Evolutionary conservation across 768 basidiomycete genomes (phyloP), one percentile per base, ranked within the genome.

Genomic region (Inosperma sp.): DNA sequence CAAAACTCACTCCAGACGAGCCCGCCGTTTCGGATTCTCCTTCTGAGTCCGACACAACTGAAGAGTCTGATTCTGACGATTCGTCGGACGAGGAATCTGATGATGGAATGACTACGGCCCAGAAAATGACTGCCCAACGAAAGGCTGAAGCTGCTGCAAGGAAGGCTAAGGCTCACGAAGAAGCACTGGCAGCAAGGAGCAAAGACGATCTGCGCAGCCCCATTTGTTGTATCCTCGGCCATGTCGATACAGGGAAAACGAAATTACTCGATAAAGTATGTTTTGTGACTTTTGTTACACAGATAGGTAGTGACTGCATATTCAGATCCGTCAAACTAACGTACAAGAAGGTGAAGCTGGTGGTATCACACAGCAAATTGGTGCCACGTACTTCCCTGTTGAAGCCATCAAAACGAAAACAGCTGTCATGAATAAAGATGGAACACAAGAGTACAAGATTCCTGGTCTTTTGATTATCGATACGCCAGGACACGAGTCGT

Each of bases 261-360:
- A 97, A 96, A 69, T 74, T 99, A 31, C 70, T 99, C 59, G 96
- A 99, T 68, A 98, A 97, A 80, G 93, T 90, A 48, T 48, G 76
- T 60, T 29, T 34, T 54, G 27, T 47, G 8, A 55, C 39, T 36
- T 19, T 29, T 9, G 14, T 17, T 9, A n/a, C 48, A n/a, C n/a
- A n/a, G 27, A 14, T 48, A 42, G 21, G 22, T 17, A 23, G 37
- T 48, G 27, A 46, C 31, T 48, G 25, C 41, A 8, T n/a, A 49
- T 49, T 21, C 16, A 96, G 93, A 99, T 99, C 65, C 93, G 96
- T 59, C 95, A 98, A 86, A 98, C 95, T 4, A 97, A 97, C 59
- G 96, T 99, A 17, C 94, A 97, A 70, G 96, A 97, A 65, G 96
- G 96, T 48, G 96, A 99, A 80, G 96, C 96, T 3, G 96, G 96